phyloP scores from a whole-genome alignment of 2,329 filamentous ascomycete species.

The Penicillium brasilianum region DNA sequence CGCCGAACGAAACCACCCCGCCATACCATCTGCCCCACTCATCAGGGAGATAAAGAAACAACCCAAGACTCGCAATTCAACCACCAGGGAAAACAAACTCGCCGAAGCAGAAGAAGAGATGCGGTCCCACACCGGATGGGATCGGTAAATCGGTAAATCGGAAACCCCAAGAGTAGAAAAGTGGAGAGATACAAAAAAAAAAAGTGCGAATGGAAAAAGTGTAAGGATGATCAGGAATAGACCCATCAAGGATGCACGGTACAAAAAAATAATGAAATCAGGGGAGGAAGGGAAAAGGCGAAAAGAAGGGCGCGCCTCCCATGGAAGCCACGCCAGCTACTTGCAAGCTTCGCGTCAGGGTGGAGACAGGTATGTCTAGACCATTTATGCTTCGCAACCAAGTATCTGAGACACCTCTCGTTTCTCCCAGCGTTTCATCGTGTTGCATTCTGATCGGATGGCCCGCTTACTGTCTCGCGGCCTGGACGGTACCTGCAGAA shows the following conservation, averaged over 20 bases:
- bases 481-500: constrained; percentile 58
- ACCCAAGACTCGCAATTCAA: constrained; percentile 37
- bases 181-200: constrained; percentile 5
- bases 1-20: constrained; percentile 46
- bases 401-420: constrained; percentile 4
- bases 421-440: constrained; percentile 60
- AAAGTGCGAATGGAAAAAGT: constrained; percentile 10
- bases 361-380: constrained; percentile 4
- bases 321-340: constrained; percentile 11
- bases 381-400: neutral
- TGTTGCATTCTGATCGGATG: constrained; percentile 49
- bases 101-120: constrained; percentile 33
- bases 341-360: constrained; percentile 13
- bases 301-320: constrained; percentile 14
- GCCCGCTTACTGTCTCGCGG: constrained; percentile 64
- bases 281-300: neutral
- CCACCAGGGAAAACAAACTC: constrained; percentile 22
- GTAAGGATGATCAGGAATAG: constrained; percentile 15
- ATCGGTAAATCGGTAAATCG: constrained; percentile 16
- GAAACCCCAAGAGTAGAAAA: constrained; percentile 11
- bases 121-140: constrained; percentile 33
- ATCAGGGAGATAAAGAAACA: constrained; percentile 38
- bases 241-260: constrained; percentile 27
- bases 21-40: constrained; percentile 43
- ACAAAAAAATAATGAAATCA: constrained; percentile 22